Conservation (phyloP, 495 filamentous ascomycete genomes). For the Daldinia childiae region DNA sequence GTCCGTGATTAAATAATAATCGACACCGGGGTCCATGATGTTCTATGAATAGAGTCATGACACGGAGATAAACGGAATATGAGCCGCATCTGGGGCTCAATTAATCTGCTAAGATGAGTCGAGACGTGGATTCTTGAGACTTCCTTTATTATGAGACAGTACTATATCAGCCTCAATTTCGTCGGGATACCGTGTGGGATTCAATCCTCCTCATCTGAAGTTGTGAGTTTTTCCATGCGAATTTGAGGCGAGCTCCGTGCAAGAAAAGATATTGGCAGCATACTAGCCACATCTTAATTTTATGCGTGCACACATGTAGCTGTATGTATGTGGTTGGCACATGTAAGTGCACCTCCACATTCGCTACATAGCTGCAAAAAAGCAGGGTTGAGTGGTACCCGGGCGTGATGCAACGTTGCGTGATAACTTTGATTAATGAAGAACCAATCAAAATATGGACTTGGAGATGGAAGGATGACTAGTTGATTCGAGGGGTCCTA, state of each 20-base stretch:
- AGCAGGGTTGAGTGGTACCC: slow-evolving; percentile 22
- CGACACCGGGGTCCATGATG: slow-evolving; percentile 25
- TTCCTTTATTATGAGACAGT: slow-evolving; percentile 34
- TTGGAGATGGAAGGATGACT: slow-evolving; percentile 21
- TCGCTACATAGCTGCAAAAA: slow-evolving; percentile 22
- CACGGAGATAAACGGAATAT: slow-evolving; percentile 24
- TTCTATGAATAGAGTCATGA: slow-evolving; percentile 43
- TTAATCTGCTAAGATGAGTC: slow-evolving; percentile 22
- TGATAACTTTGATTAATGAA: slow-evolving; percentile 29
- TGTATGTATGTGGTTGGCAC: slow-evolving; percentile 17
- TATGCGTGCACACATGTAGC: slow-evolving; percentile 20
- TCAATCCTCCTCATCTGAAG: slow-evolving; percentile 31
- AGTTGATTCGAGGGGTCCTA: neutral
- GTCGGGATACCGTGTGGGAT: slow-evolving; percentile 21
- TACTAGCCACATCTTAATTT: slow-evolving; percentile 32
- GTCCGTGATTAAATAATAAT: slow-evolving; percentile 28
- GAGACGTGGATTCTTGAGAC: slow-evolving; percentile 18
- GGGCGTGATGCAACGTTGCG: slow-evolving; percentile 40
- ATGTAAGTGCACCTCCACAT: slow-evolving; percentile 27
- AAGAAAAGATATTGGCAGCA: slow-evolving; percentile 23
- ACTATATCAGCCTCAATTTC: slow-evolving; percentile 36
- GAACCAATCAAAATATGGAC: slow-evolving; percentile 26
- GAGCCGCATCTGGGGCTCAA: slow-evolving; percentile 38
- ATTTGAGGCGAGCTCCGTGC: slow-evolving; percentile 4
- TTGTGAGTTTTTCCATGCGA: neutral